phyloP scores from a whole-genome alignment of 1,284 basidiomycete species.

The Puccinia triticina region DNA sequence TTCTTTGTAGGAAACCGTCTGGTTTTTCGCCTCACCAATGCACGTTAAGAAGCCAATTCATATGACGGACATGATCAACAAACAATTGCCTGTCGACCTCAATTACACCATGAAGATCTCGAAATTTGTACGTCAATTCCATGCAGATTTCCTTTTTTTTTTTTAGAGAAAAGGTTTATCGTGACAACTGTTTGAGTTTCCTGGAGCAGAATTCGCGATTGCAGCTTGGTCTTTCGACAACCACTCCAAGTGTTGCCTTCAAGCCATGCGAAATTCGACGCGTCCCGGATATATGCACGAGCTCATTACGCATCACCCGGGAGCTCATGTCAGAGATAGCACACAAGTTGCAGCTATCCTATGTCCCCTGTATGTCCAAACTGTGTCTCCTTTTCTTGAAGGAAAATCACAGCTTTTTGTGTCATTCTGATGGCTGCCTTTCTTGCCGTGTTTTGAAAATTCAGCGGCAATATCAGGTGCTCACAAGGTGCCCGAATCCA shows the following conservation, averaged over 20 bases:
- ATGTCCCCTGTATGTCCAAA: constrained; percentile 28
- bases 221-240: constrained; percentile 37
- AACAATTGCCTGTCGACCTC: constrained; percentile 32
- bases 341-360: neutral
- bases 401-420: neutral
- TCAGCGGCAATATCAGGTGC: constrained; percentile 42
- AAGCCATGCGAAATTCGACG: constrained; percentile 38
- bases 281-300: constrained; percentile 33
- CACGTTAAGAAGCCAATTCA: neutral
- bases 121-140: constrained; percentile 32
- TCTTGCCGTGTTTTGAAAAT: neutral
- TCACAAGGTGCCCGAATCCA: constrained; percentile 3
- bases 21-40: constrained; percentile 42
- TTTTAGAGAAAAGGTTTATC: too few species aligned
- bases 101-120: constrained; percentile 33
- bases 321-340: constrained; percentile 30
- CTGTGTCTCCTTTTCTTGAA: neutral
- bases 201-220: constrained; percentile 44
- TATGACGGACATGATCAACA: constrained; percentile 20
- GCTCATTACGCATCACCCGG: constrained; percentile 26
- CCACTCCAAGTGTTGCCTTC: constrained; percentile 9
- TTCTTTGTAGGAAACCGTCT: constrained; percentile 14
- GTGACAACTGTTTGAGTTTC: neutral
- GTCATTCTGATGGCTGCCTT: neutral
- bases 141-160: too few species aligned